Evolutionary conservation across 306 rosid species (phyloP).

Genomic region (Pueraria montana): DNA sequence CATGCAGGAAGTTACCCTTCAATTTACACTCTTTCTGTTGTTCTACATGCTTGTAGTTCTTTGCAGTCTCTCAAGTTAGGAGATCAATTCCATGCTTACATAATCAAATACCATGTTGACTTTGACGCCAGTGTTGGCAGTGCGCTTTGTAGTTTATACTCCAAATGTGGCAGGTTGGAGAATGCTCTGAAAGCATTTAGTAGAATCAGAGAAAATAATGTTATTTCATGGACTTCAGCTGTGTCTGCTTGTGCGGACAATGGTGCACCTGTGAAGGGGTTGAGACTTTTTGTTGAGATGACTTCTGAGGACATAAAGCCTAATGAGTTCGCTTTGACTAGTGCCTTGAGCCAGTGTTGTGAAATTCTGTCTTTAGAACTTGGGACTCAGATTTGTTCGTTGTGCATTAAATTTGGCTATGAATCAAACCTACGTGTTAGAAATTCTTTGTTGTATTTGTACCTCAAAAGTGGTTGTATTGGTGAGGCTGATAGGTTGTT

Average conservation of each 20-base stretch:
- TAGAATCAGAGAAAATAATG: conserved; percentile 70
- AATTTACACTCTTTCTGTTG: conserved; percentile 69
- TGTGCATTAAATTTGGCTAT: conserved; percentile 71
- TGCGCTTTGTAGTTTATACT: conserved; percentile 86
- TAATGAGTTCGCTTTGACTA: conserved; percentile 79
- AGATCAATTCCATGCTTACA: conserved; percentile 82
- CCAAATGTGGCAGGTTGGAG: conserved; percentile 68
- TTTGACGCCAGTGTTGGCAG: conserved; percentile 82
- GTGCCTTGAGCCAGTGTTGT: conserved; percentile 80
- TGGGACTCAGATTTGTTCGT: conserved; percentile 76
- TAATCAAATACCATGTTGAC: conserved; percentile 70
- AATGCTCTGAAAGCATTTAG: conserved; percentile 67
- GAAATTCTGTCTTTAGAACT: conserved; percentile 56
- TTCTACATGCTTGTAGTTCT: conserved; percentile 72
- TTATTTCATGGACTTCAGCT: conserved; percentile 87
- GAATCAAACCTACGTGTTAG: conserved; percentile 64
- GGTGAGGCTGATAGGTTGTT: conserved; percentile 73
- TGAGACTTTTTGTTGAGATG: conserved; percentile 70
- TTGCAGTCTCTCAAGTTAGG: conserved; percentile 62
- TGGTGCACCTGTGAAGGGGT: conserved; percentile 68
- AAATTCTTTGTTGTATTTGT: conserved; percentile 76
- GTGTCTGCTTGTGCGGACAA: conserved; percentile 81
- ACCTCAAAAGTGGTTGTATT: conserved; percentile 77
- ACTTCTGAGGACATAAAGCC: conserved; percentile 67
- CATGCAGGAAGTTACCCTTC: conserved; percentile 77